These are phyloP conservation scores for Sclerotinia glacialis DNA, from an alignment of 2,329 filamentous ascomycete genomes.

Conservation along the genomic window DNA sequence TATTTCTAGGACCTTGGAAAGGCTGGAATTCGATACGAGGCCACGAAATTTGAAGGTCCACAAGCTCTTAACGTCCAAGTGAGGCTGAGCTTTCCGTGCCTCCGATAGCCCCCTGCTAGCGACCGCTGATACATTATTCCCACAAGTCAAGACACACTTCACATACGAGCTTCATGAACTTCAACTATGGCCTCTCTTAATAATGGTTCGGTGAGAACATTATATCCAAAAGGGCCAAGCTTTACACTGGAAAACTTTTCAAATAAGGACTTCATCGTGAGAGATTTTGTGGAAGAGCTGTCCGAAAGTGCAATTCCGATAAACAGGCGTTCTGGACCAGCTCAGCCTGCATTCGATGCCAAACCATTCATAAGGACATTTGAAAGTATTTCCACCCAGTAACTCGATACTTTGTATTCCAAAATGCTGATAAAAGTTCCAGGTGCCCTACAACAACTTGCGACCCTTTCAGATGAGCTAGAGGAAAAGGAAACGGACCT, in stretches of 20 bases:
- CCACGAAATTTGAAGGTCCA: slow-evolving; percentile 10
- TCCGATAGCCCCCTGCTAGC: slow-evolving; percentile 4
- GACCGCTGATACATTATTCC: slow-evolving; percentile 8
- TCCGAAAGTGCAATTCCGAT: slow-evolving; percentile 80
- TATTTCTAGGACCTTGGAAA: slow-evolving; percentile 2
- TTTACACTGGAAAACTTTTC: slow-evolving; percentile 89
- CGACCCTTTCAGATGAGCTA: slow-evolving; percentile 73
- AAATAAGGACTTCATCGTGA: slow-evolving; percentile 91
- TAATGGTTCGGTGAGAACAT: slow-evolving; percentile 41
- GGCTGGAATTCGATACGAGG: slow-evolving; percentile 19
- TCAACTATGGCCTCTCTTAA: slow-evolving; percentile 34
- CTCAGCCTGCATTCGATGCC: slow-evolving; percentile 73
- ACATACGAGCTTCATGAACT: slow-evolving; percentile 11
- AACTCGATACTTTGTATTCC: neutral
- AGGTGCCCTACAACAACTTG: slow-evolving; percentile 67
- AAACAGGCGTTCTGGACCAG: slow-evolving; percentile 72
- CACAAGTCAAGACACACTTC: slow-evolving; percentile 19
- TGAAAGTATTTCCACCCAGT: slow-evolving; percentile 56
- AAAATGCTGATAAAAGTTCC: slow-evolving; percentile 33
- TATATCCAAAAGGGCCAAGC: slow-evolving; percentile 75
- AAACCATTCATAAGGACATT: slow-evolving; percentile 96
- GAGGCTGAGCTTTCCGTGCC: slow-evolving; percentile 12
- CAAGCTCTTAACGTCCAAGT: slow-evolving; percentile 11
- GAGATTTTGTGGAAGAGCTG: slow-evolving; percentile 92
- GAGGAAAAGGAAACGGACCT: slow-evolving; percentile 89